Conservation (phyloP, 1,284 basidiomycete genomes). For the Boletus chippewaensis region DNA sequence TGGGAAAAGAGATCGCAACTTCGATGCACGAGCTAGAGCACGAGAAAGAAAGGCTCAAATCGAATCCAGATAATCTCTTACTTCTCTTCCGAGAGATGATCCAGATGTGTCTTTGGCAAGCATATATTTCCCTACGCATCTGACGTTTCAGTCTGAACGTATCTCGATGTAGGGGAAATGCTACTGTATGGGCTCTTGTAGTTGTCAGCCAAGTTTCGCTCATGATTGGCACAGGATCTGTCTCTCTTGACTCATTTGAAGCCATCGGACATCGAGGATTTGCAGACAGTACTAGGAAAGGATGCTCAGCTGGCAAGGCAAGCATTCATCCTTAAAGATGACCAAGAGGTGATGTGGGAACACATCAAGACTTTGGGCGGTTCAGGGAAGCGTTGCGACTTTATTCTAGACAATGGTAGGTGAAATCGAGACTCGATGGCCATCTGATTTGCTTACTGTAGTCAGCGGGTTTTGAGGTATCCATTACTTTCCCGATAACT, state of each 20-base stretch:
- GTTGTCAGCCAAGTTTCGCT: background rate
- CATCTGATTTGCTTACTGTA: conserved; percentile 1
- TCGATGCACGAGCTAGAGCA: conserved; percentile 59
- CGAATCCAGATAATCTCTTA: conserved; percentile 48
- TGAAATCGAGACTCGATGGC: conserved; percentile 15
- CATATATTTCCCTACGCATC: conserved; percentile 1
- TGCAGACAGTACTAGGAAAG: conserved; percentile 72
- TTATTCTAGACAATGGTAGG: conserved; percentile 87
- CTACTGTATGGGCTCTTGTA: conserved; percentile 46
- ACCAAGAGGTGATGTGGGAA: conserved; percentile 74
- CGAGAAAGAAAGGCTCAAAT: conserved; percentile 41
- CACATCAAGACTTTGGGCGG: conserved; percentile 50
- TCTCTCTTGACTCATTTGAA: conserved; percentile 78
- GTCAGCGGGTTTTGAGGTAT: conserved; percentile 77
- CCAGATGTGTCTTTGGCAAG: conserved; percentile 81
- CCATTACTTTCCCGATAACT: background rate
- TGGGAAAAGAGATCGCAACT: conserved; percentile 52
- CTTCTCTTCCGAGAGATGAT: conserved; percentile 80
- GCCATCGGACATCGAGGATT: conserved; percentile 72
- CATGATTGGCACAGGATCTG: conserved; percentile 50
- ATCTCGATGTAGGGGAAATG: conserved; percentile 58
- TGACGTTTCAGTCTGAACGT: background rate
- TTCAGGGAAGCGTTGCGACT: conserved; percentile 61
- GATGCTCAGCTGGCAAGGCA: conserved; percentile 70
- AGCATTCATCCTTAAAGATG: conserved; percentile 80